These are phyloP conservation scores for Flammula alnicola DNA, from an alignment of 1,284 basidiomycete genomes.

Conservation along the genomic window DNA sequence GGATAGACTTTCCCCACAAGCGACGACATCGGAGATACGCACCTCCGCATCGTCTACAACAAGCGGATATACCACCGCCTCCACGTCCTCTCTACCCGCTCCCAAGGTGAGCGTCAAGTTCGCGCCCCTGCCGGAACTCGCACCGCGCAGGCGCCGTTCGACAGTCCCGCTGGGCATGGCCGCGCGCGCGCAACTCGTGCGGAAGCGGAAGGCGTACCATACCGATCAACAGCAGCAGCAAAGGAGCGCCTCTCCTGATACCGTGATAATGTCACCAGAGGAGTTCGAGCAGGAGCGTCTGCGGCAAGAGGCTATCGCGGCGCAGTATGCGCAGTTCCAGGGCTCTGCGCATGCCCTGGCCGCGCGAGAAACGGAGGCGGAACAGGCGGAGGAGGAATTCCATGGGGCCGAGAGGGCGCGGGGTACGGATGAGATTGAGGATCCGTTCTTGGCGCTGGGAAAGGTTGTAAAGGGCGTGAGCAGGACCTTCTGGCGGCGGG, in stretches of 20 bases:
- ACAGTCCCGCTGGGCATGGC: constrained; percentile 65
- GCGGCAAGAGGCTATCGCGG: constrained; percentile 6
- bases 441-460: constrained; percentile 51
- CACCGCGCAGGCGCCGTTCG: constrained; percentile 57
- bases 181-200: constrained; percentile 56
- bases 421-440: constrained; percentile 35
- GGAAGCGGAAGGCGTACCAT: constrained; percentile 35
- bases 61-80: neutral
- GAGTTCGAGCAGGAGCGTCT: constrained; percentile 1
- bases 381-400: constrained; percentile 13
- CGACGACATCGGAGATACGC: constrained; percentile 24
- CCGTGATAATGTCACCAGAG: neutral
- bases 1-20: constrained; percentile 12
- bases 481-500: constrained; percentile 46
- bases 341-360: constrained; percentile 21
- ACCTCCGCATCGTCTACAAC: constrained; percentile 17
- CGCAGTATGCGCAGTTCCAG: constrained; percentile 7
- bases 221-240: too few relatives aligned
- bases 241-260: too few relatives aligned
- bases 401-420: constrained; percentile 4
- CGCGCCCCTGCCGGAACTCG: constrained; percentile 65
- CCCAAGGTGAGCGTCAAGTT: constrained; percentile 49
- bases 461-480: constrained; percentile 51
- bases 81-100: neutral
- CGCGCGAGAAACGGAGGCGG: constrained; percentile 19